Conservation (phyloP, 2,329 filamentous ascomycete species). For the Fusarium sp. region DNA sequence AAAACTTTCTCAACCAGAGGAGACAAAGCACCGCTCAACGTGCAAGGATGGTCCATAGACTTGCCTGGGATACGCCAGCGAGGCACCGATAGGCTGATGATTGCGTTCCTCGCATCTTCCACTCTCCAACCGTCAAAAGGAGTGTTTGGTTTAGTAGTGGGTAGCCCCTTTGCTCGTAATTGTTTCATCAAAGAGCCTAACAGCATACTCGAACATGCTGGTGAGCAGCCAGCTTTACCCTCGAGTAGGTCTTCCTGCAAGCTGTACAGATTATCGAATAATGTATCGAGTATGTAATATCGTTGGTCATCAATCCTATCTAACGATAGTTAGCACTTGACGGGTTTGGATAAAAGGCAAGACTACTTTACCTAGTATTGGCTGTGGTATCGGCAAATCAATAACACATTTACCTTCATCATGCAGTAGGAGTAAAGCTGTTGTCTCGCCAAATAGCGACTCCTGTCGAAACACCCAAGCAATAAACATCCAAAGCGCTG, state of each 20-base stretch:
- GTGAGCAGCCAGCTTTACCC: conserved; percentile 19
- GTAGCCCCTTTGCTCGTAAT: conserved; percentile 1
- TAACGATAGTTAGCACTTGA: neutral
- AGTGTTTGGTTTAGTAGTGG: neutral
- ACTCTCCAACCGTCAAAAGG: conserved; percentile 29
- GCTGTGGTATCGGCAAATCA: conserved; percentile 24
- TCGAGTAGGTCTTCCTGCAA: conserved; percentile 23
- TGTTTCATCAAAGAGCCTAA: conserved; percentile 22
- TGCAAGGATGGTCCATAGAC: conserved; percentile 22
- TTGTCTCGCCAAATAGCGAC: conserved; percentile 2
- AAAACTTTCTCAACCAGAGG: conserved; percentile 14
- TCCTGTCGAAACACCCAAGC: conserved; percentile 25
- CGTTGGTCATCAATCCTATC: conserved; percentile 23
- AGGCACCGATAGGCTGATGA: conserved; percentile 7
- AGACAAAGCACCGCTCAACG: conserved; percentile 3
- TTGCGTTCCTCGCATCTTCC: conserved; percentile 17
- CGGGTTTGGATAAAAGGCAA: neutral
- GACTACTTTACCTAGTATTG: conserved; percentile 15
- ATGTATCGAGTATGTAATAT: conserved; percentile 15
- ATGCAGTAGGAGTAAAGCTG: conserved; percentile 2
- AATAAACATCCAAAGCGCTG: conserved; percentile 19
- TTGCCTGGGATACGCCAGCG: conserved; percentile 29
- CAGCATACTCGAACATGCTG: conserved; percentile 25
- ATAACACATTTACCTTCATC: conserved; percentile 13
- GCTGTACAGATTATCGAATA: conserved; percentile 18